Evolutionary conservation across 2,329 filamentous ascomycete genomes (phyloP).

Genomic region (Clonostachys sp.): DNA sequence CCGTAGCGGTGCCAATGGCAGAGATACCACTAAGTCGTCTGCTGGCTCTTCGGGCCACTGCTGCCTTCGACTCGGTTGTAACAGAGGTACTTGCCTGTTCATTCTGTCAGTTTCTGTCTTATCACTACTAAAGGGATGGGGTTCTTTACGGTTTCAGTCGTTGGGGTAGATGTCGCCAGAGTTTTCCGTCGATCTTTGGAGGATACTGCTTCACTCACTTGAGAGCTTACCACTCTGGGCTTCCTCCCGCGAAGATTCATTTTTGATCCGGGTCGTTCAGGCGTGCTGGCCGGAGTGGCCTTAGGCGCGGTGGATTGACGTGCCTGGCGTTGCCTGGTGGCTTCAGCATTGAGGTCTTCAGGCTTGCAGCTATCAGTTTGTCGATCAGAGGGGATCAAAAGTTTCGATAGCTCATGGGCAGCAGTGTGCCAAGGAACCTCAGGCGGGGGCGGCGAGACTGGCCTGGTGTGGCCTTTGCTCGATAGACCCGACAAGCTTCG

Average conservation of each 20-base stretch:
- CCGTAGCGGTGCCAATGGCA: slow-evolving; percentile 16
- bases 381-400: slow-evolving; percentile 73
- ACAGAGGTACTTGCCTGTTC: too few relatives aligned
- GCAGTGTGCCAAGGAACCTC: slow-evolving; percentile 83
- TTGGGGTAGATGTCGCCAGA: slow-evolving; percentile 39
- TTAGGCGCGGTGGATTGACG: slow-evolving; percentile 47
- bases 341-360: slow-evolving; percentile 73
- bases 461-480: slow-evolving; percentile 16
- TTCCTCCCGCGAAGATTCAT: slow-evolving; percentile 74
- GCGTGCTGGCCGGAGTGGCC: slow-evolving; percentile 16
- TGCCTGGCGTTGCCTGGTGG: slow-evolving; percentile 58
- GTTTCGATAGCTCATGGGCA: slow-evolving; percentile 75
- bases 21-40: slow-evolving; percentile 48
- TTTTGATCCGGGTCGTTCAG: slow-evolving; percentile 45
- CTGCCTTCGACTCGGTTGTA: too few relatives aligned
- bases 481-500: slow-evolving; percentile 55
- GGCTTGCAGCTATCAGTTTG: slow-evolving; percentile 71
- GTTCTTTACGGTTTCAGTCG: slow-evolving; percentile 19
- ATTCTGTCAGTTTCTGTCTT: too few relatives aligned
- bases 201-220: slow-evolving; percentile 33
- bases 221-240: slow-evolving; percentile 47
- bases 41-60: slow-evolving; percentile 20
- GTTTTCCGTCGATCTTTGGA: slow-evolving; percentile 54
- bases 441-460: slow-evolving; percentile 66
- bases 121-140: neutral